These are phyloP conservation scores for Chlorella sorokiniana DNA, from an alignment of 139 green algal genomes.

Conservation along the genomic window DNA sequence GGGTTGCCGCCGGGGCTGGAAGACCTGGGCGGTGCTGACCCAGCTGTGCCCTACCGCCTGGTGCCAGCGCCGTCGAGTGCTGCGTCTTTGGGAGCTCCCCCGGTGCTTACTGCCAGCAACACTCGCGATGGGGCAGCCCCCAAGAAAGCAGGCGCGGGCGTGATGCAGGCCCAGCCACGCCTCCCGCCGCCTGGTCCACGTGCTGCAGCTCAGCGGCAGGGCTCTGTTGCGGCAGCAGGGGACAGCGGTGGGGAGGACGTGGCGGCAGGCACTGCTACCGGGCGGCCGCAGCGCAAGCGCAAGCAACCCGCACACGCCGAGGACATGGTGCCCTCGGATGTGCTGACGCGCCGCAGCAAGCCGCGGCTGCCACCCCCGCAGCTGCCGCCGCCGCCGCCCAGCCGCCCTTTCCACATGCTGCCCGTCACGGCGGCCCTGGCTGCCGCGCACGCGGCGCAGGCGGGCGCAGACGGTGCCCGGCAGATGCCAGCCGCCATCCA, in stretches of 20 bases:
- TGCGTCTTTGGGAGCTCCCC: neutral
- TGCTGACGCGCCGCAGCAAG: neutral
- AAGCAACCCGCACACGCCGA: slow-evolving; percentile 1
- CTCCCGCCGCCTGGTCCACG: neutral
- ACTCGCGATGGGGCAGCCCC: too few relatives aligned
- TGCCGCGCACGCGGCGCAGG: neutral
- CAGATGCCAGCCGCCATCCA: neutral
- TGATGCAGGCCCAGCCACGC: too few relatives aligned
- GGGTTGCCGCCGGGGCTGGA: neutral
- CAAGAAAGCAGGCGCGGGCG: too few relatives aligned
- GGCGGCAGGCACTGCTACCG: neutral
- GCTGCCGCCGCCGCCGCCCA: neutral
- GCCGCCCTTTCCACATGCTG: too few relatives aligned
- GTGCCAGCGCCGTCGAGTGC: neutral
- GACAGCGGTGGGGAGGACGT: neutral
- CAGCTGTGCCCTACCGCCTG: slow-evolving; percentile 1
- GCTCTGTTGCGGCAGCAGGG: neutral
- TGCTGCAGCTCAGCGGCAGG: too few relatives aligned
- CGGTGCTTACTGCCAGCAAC: too few relatives aligned
- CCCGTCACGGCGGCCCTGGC: neutral
- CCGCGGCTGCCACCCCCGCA: neutral
- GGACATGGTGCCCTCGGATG: slow-evolving; percentile 18
- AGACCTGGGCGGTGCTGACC: neutral
- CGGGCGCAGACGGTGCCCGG: neutral
- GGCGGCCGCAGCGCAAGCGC: slow-evolving; percentile 21